Evolutionary conservation across 306 rosid species (phyloP), one percentile per base, ranked within the genome.

Genomic region (Arachis hypogaea): DNA sequence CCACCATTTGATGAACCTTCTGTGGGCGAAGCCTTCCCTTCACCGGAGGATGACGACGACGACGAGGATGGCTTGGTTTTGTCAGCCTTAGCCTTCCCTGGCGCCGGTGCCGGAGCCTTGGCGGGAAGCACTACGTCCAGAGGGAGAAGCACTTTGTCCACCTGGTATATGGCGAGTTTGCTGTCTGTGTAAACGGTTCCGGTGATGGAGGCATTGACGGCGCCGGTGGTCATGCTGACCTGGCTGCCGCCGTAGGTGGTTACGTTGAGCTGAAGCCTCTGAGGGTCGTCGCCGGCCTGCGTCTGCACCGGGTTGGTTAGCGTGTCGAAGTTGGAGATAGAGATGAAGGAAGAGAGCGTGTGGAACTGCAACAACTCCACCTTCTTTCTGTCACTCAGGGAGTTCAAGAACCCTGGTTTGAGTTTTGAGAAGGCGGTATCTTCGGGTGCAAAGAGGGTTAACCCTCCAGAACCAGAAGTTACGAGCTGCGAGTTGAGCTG

Each of bases 61-160:
- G 44, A 7, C 4, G 68, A n/a, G 1, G 44, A 7, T 2, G 68
- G 3, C 63, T 78, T 82, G 6, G 55, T 44, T 12, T 79, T 70
- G 29, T 63, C 80, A 9, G 73, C 30, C 55, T 78, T 69, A 3
- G 83, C 81, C 28, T 70, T 73, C 7, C 75, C 81, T 0, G 88
- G 91, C 0, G 90, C 80, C 0, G 83, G 86, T 0, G 92, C 68
- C 0, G 84, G 86, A 1, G 92, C 83, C 8, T 85, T 74, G 5
- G 46, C 76, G 0, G 88, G 83, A 54, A 84, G 87, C 16, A 88
- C 83, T 11, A 85, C 7, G 22, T 87, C 94, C 5, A 82, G 82
- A n/a, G 97, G 97, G 49, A 85, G 86, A 47, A 91, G 88, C 64
- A 91, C 97, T 68, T 78, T 81, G 42, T 90, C 85, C 2, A 90